Base-by-base conservation (phyloP, 2,329 filamentous ascomycete species). In the Aspergillus bombycis region DNA sequence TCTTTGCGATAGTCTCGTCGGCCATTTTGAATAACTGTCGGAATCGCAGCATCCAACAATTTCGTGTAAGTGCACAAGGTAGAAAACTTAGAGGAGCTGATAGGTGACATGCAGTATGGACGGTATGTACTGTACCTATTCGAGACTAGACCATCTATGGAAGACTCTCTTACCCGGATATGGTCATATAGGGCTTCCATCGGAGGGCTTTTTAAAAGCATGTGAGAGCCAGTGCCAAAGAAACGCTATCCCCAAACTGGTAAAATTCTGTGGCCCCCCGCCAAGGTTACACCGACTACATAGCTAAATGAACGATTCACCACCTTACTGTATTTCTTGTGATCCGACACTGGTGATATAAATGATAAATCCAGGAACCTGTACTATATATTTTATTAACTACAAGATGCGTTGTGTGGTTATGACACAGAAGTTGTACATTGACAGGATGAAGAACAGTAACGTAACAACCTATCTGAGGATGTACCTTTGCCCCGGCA, bases 1-100 rank as follows among this genome's bases (percentile, higher is more conserved):
- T 90, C 82, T 98, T 98, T 67, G 90, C 81, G 73, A 89, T 86
- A 75, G 83, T 86, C 84, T 92, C 77, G 60, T 76, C 87, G 72
- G 89, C 84, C 89, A 91, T 91, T 75, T 74, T 85, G 72, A 81
- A 68, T n/a, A 82, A 65, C 60, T 69, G 76, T 57, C 80, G 80
- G 62, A 86, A 75, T 53, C 68, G 68, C 30, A 71, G 63, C 74
- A 76, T 77, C 21, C 63, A 73, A 65, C 34, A 62, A 50, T 46
- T 38, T 53, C 21, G 50, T 48, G 23, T n/a, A 26, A 16, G 45
- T 28, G 12, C 19, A 23, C 23, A 41, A 16, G 7, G 14, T 41
- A 3, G 9, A 41, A n/a, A 41, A n/a, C 26, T 28, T 28, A 5
- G 19, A 41, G 38, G n/a, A 19, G 38, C 19, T 16, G 23, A 36